A percentile compares a stretch with the other conserved stretches of the same genome.
These are phyloP conservation scores for Mollisia scopiformis DNA, from an alignment of 2,329 filamentous ascomycete species.

Conservation along the genomic window DNA sequence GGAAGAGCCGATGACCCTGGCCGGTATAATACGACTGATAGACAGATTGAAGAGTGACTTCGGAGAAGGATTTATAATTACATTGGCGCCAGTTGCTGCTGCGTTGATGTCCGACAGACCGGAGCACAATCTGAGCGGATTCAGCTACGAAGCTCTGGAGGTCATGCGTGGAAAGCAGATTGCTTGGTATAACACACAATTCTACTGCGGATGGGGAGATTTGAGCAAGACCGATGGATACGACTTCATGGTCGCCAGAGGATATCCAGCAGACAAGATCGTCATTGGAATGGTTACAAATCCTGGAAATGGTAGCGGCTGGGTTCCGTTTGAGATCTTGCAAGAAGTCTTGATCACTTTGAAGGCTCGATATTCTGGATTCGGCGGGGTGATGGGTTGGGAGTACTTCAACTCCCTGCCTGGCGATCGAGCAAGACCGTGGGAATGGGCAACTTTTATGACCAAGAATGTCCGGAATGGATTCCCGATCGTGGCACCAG, in stretches of 20 bases:
- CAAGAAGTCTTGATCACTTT: slow-evolving; percentile 59
- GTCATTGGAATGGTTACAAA: slow-evolving; percentile 84
- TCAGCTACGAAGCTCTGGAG: slow-evolving; percentile 78
- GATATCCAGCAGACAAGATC: slow-evolving; percentile 74
- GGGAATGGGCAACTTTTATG: slow-evolving; percentile 78
- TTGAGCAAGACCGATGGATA: slow-evolving; percentile 47
- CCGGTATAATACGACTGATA: slow-evolving; percentile 67
- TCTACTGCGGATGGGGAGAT: slow-evolving; percentile 81
- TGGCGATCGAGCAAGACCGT: slow-evolving; percentile 63
- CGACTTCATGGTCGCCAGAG: slow-evolving; percentile 58
- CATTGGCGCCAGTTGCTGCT: slow-evolving; percentile 79
- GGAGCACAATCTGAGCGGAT: slow-evolving; percentile 75
- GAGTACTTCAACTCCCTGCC: slow-evolving; percentile 88
- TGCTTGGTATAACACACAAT: slow-evolving; percentile 88
- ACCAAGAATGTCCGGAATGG: slow-evolving; percentile 28
- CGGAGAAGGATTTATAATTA: slow-evolving; percentile 72
- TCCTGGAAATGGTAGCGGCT: slow-evolving; percentile 71
- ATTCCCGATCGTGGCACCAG: neutral
- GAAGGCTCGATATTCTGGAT: slow-evolving; percentile 62
- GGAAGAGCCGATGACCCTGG: slow-evolving; percentile 74
- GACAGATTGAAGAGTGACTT: slow-evolving; percentile 71
- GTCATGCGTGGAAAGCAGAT: slow-evolving; percentile 66
- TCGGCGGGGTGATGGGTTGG: slow-evolving; percentile 93
- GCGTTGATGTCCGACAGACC: slow-evolving; percentile 62
- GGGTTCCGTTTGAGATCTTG: slow-evolving; percentile 61